Conservation (phyloP, 2,329 filamentous ascomycete genomes). For the Exophiala mesophila region DNA sequence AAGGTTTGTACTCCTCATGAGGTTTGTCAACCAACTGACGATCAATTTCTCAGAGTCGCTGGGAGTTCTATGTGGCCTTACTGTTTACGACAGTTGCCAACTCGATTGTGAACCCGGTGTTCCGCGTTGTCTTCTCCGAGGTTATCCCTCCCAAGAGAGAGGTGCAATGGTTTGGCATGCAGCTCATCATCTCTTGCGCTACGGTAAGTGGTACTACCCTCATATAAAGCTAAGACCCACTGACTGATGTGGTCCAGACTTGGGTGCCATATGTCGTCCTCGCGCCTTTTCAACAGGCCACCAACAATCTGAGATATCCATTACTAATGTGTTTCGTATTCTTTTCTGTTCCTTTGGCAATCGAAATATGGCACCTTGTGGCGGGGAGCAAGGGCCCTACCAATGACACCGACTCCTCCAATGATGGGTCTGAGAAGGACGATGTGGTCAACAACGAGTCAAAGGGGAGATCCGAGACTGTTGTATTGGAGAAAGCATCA, state of each 20-base stretch:
- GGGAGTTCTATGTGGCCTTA: constrained; percentile 9
- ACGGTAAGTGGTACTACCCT: too few relatives aligned
- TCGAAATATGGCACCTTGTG: too few relatives aligned
- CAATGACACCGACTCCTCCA: too few relatives aligned
- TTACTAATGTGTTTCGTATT: constrained; percentile 4
- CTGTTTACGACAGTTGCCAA: neutral
- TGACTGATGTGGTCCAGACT: too few relatives aligned
- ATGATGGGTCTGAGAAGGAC: too few relatives aligned
- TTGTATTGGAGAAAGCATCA: too few relatives aligned
- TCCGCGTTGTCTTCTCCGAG: constrained; percentile 3
- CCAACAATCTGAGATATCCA: constrained; percentile 4
- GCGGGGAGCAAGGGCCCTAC: too few relatives aligned
- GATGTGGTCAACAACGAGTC: too few relatives aligned
- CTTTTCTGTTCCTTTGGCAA: neutral
- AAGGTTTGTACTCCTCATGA: constrained; percentile 1
- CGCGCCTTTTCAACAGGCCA: constrained; percentile 7
- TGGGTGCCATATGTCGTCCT: constrained; percentile 6
- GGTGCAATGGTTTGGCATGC: constrained; percentile 5
- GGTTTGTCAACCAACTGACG: neutral
- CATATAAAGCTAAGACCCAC: too few relatives aligned
- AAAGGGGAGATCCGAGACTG: too few relatives aligned
- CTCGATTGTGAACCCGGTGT: constrained; percentile 2
- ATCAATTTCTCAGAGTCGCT: constrained; percentile 1
- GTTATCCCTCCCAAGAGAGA: constrained; percentile 1
- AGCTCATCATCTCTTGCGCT: constrained; percentile 1